Evolutionary conservation across 805 yeast species (phyloP), one percentile per base, ranked within the genome.

Genomic region (Monosporozyma yasuniensis): DNA sequence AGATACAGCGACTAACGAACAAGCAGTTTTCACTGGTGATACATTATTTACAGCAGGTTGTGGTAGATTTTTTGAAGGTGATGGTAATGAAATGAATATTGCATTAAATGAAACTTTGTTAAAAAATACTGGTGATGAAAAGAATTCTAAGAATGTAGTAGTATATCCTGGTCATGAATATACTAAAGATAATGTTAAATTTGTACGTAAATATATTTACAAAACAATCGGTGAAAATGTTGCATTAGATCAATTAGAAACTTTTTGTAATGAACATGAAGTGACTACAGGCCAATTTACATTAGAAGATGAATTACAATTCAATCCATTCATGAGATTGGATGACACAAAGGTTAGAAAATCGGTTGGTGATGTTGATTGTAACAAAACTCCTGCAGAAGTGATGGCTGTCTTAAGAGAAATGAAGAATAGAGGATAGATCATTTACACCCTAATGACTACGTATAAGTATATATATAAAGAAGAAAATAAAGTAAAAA

Each of bases 81-180:
- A 76, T 11, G 89, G 90, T 0, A 68, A 67, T 38, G 84, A 93
- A 62, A 93, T 93, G 99, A 77, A 83, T 56, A 54, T 57, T 1
- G 77, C 95, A 0, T 73, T 93, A 59, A 81, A 79, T 57, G 65
- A 70, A 18, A 69, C 76, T 10, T 72, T 93, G 52, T 72, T 91
- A 47, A 90, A 95, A 0, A 67, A 70, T 19, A 83, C 80, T 9
- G 60, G 63, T 6, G 83, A 80, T 4, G 60, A 61, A 34, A 50
- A 61, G 18, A 58, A 64, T 42, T 63, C 62, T 66, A 42, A 42
- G 23, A 47, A 42, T 5, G 88, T 97, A 0, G 65, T 67, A 37
- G 89, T 90, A 2, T 91, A 80, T 62, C 91, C 97, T 2, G 99
- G 99, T 2, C 99, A 93, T 67, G 99, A 93, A 69, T 93, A 93